Conservation (phyloP, 306 rosid species). For the Styphnolobium japonicum region DNA sequence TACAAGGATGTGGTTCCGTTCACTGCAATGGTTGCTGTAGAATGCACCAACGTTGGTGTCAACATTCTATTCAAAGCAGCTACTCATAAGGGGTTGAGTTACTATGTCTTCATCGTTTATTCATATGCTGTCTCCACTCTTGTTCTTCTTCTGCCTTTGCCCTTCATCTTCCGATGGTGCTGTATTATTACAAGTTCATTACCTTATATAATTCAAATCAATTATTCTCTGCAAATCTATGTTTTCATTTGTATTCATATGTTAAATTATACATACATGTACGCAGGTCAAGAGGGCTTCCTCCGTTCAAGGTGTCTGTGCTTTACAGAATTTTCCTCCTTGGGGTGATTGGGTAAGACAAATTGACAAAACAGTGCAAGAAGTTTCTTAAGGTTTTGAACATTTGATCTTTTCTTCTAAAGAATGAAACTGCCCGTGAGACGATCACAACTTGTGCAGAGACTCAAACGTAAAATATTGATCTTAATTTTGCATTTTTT, state of each 20-base stretch:
- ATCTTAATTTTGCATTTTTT: neutral
- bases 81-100: slow-evolving; percentile 41
- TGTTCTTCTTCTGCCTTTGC: slow-evolving; percentile 46
- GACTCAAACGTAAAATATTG: neutral
- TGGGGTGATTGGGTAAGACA: slow-evolving; percentile 50
- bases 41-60: slow-evolving; percentile 50
- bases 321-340: slow-evolving; percentile 39
- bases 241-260: neutral
- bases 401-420: neutral
- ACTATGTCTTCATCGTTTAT: slow-evolving; percentile 54
- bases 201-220: neutral
- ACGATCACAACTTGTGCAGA: neutral
- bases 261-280: neutral
- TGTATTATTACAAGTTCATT: neutral
- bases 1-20: slow-evolving; percentile 48
- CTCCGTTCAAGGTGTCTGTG: slow-evolving; percentile 37
- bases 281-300: slow-evolving; percentile 48
- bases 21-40: slow-evolving; percentile 42
- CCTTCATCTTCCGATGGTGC: slow-evolving; percentile 50
- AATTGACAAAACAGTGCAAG: neutral
- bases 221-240: neutral
- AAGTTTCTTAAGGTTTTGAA: neutral
- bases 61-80: slow-evolving; percentile 59
- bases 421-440: neutral
- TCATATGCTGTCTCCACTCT: slow-evolving; percentile 40